Conservation (phyloP, 495 filamentous ascomycete species). For the Neurospora sp. region DNA sequence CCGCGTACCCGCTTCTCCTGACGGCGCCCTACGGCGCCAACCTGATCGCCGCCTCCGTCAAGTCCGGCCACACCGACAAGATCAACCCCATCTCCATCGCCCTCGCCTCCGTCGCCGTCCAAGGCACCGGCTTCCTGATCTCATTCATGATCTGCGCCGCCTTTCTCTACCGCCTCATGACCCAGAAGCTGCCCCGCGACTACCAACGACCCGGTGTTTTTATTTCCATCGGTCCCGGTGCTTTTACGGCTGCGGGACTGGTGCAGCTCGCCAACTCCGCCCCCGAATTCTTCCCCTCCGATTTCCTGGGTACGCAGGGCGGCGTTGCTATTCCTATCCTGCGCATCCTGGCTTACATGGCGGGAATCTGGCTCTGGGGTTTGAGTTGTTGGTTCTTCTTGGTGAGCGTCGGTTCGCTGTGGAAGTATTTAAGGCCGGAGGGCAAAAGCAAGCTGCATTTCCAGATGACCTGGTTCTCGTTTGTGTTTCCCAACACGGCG, state of each 20-base stretch:
- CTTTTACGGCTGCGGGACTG: slow-evolving; percentile 67
- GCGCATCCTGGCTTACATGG: slow-evolving; percentile 29
- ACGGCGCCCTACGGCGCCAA: slow-evolving; percentile 65
- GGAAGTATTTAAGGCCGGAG: slow-evolving; percentile 50
- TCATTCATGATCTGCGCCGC: slow-evolving; percentile 78
- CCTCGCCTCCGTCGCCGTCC: slow-evolving; percentile 59
- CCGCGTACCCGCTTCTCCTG: slow-evolving; percentile 76
- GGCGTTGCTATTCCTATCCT: slow-evolving; percentile 24
- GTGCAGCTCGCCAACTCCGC: slow-evolving; percentile 35
- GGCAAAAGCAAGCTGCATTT: slow-evolving; percentile 51
- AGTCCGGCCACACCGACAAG: slow-evolving; percentile 22
- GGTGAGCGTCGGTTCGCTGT: slow-evolving; percentile 65
- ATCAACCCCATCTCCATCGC: slow-evolving; percentile 53
- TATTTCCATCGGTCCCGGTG: slow-evolving; percentile 69
- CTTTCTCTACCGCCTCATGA: slow-evolving; percentile 85
- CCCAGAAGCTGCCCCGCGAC: slow-evolving; percentile 75
- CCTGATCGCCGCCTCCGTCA: slow-evolving; percentile 41
- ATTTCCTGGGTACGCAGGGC: slow-evolving; percentile 27
- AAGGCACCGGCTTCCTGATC: slow-evolving; percentile 79
- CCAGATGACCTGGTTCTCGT: slow-evolving; percentile 83
- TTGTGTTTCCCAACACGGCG: slow-evolving; percentile 80
- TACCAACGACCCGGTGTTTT: slow-evolving; percentile 72
- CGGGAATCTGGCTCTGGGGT: slow-evolving; percentile 76
- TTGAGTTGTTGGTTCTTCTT: slow-evolving; percentile 82
- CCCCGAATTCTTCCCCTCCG: slow-evolving; percentile 27